Base-by-base conservation (phyloP, 805 yeast species). In the Nakazawaea populi region DNA sequence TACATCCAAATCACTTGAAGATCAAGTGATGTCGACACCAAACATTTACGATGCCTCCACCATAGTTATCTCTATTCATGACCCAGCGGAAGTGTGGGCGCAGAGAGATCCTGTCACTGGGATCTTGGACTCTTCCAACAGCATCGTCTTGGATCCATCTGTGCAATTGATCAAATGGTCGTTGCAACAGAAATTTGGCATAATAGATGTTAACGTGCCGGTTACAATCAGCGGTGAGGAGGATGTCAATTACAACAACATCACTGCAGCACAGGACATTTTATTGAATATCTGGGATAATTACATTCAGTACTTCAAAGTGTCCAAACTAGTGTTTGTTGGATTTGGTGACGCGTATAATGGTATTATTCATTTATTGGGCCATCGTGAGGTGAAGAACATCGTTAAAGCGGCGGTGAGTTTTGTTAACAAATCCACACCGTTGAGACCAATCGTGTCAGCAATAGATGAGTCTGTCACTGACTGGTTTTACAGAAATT, bases 1-100 rank as follows among this genome's bases (percentile, higher is more conserved):
- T 30, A 61, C 69, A 30, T 80, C 86, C 1, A 57, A 72, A 5
- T 79, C 77, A 36, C 72, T 75, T 59, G 87, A 78, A 50, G 87
- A 79, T 63, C 84, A 79, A 58, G 80, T 85, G 10, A 62, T 89
- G 44, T 83, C 91, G n/a, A 77, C 91, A 11, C 83, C 89, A 9
- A 76, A 80, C 50, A 76, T 91, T 29, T 80, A 80, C 63, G 77
- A 79, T 10, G 70, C 83, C 38, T 76, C 80, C n/a, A 79, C 85
- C 6, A 66, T 91, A 5, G 69, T 90, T 8, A 70, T 92, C 7
- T 64, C 88, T 6, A 80, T 91, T 18, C 98, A 91, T 66, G 98
- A 91, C 60, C 89, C 97, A 3, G 88, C 97, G 6, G 91, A 89
- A 53, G 76, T 94, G 6, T 90, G 96, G 96, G 96, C 95, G 1